These are phyloP conservation scores for Mortierella claussenii DNA, from an alignment of 192 early-diverging fungal species.

Conservation along the genomic window DNA sequence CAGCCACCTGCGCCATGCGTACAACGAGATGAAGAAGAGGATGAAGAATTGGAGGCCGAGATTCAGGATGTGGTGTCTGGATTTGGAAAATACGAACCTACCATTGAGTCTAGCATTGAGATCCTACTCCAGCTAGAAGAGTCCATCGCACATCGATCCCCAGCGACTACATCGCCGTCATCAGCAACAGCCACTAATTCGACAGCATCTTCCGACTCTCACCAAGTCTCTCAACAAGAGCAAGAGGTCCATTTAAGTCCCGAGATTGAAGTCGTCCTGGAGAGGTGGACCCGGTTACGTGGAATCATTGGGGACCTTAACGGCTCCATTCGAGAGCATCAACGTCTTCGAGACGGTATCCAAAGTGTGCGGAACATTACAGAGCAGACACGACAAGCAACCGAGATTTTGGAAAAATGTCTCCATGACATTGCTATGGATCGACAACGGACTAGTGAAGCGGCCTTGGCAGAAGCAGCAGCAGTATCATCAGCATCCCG, in stretches of 20 bases:
- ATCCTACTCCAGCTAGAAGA: constrained; percentile 43
- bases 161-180: neutral
- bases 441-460: constrained; percentile 10
- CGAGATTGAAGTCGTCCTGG: constrained; percentile 15
- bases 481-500: too few relatives aligned
- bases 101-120: constrained; percentile 47
- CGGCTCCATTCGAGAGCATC: constrained; percentile 40
- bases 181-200: neutral
- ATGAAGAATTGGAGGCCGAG: constrained; percentile 38
- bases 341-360: constrained; percentile 46
- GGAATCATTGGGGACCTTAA: constrained; percentile 20
- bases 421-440: constrained; percentile 28
- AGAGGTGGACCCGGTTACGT: constrained; percentile 32
- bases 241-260: constrained; percentile 12
- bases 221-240: neutral
- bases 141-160: constrained; percentile 11
- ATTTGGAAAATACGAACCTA: constrained; percentile 46
- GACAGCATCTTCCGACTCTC: neutral
- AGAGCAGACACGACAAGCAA: constrained; percentile 28
- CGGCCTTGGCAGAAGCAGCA: neutral
- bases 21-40: constrained; percentile 17
- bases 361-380: constrained; percentile 29
- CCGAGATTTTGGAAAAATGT: constrained; percentile 29
- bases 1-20: neutral
- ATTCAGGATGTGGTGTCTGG: constrained; percentile 53